These are phyloP conservation scores for Podila verticillata DNA, from an alignment of 192 early-diverging fungal species.

Conservation along the genomic window DNA sequence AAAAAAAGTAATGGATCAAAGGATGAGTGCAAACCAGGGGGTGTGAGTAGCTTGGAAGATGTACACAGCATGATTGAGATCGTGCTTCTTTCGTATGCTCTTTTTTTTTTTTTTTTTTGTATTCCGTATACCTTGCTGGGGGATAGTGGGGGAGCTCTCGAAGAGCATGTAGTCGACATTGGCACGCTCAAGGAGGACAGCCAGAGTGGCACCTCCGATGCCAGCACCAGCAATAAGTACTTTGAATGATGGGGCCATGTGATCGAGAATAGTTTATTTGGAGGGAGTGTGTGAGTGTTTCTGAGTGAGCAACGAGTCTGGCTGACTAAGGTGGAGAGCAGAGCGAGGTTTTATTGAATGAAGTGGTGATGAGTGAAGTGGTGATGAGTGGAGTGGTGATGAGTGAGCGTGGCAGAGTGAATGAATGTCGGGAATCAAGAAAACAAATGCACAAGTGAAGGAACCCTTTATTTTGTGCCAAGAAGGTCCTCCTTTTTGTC, in stretches of 20 bases:
- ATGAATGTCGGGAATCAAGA: neutral
- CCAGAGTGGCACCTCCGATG: constrained; percentile 27
- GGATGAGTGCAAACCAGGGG: too few relatives aligned
- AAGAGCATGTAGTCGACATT: constrained; percentile 19
- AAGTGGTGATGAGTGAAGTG: neutral
- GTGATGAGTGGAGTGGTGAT: neutral
- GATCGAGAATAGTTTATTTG: neutral
- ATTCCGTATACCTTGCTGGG: constrained; percentile 9
- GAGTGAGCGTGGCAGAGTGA: neutral
- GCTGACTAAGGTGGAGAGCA: too few relatives aligned
- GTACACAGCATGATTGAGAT: neutral
- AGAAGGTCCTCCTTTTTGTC: neutral
- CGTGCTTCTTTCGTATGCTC: neutral
- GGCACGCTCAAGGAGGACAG: constrained; percentile 31
- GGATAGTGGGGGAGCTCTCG: constrained; percentile 3
- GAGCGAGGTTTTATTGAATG: neutral
- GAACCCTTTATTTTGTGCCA: neutral
- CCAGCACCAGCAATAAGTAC: constrained; percentile 32
- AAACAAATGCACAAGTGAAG: neutral
- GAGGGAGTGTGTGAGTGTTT: too few relatives aligned
- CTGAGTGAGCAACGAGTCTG: too few relatives aligned
- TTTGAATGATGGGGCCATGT: constrained; percentile 24
- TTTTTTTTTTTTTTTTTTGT: too few relatives aligned
- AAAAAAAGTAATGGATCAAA: neutral
- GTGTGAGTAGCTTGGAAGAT: neutral